Base-by-base conservation (phyloP, 371 early-diverging fungal species). In the Rhizomucor pusillus region DNA sequence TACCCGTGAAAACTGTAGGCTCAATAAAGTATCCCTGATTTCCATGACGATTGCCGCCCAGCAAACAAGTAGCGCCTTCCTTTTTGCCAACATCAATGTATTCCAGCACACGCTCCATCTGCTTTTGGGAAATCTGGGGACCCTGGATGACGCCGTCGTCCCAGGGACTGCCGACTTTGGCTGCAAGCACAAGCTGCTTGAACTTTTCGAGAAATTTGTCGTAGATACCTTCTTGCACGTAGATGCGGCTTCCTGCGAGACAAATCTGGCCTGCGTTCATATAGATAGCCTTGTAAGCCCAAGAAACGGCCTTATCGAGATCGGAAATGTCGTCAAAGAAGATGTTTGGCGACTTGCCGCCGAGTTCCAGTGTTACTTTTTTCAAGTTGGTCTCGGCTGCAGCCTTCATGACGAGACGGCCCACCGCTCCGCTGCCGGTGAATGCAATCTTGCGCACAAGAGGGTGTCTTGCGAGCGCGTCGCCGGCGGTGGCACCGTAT, bases 321-420 rank as follows among this genome's bases (percentile, higher is more conserved):
- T 95, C 87, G 7, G 39, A 29, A 16, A 88, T 90, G 69, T 90
- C 90, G 19, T 88, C 91, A 68, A 95, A 94, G 37, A 94, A 90
- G 47, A 95, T 90, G 60, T 90, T 90, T 36, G 96, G 90, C 2
- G 94, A 92, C 52, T 92, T 92, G 52, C 91, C 93, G 39, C 93
- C 93, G 5, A 92, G 69, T 66, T 92, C 93, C 46, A 92, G 64
- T 7, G 91, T 86, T 6, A 90, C 77, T 62, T 82, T 86, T 77
- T 92, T 92, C 55, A 92, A 79, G 50, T 85, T 89, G 52, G 79
- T 77, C 48, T 79, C 84, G 9, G 92, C 65, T 50, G 81, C 73
- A 23, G 78, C 71, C 50, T 69, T 69, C 75, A 83, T 71, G 50
- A 88, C 65, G 47, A 62, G 57, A 45, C 82, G 75, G 19, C 88